A percentile compares a stretch with the other conserved stretches of the same genome.
Evolutionary conservation across 2,329 filamentous ascomycete genomes (phyloP).

Genomic region (Diaporthe nobilis): DNA sequence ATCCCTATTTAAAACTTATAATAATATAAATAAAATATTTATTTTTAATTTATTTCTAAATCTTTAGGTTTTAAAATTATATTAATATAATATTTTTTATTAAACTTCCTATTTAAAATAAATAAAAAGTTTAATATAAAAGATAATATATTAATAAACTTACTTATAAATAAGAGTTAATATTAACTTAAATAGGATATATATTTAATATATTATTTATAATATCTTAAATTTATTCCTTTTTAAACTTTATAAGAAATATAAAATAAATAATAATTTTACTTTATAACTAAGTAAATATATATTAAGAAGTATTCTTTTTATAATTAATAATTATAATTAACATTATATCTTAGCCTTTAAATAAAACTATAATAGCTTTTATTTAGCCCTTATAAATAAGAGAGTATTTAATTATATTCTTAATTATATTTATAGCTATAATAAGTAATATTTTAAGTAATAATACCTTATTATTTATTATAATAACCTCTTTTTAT

Average conservation of each 20-base stretch:
- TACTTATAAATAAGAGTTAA: background rate
- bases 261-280: no score
- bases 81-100: background rate
- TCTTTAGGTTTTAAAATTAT: background rate
- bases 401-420: no score
- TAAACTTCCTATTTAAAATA: background rate
- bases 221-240: background rate
- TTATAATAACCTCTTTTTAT: no score
- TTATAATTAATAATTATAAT: no score
- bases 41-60: background rate
- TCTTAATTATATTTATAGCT: no score
- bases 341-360: no score
- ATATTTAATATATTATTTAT: background rate
- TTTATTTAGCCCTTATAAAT: no score
- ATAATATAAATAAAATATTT: background rate
- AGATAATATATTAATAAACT: background rate
- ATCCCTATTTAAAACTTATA: background rate
- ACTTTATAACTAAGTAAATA: no score
- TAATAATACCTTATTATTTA: no score
- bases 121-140: background rate
- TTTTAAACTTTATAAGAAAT: background rate
- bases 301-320: no score
- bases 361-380: no score
- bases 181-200: background rate
- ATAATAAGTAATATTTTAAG: no score